Base-by-base conservation (phyloP, 768 basidiomycete species). In the Russula virescens region DNA sequence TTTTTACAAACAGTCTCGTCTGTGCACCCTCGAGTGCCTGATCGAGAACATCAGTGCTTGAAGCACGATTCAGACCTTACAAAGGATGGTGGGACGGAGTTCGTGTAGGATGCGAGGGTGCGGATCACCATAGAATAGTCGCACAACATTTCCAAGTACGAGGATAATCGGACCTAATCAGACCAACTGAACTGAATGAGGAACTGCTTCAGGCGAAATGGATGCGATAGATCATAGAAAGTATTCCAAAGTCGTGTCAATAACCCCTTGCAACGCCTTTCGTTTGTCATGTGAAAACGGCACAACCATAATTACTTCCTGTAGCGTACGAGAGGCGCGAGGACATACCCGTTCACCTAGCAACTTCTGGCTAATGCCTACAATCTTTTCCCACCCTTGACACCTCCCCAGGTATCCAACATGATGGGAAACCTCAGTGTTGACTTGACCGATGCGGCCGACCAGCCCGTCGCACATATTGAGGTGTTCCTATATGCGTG, bases 61-160 rank as follows among this genome's bases (percentile, higher is more conserved):
- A 3, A 99, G 79, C 21, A 99, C 92, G 0, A 92, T 97, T 78
- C 96, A 99, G 26, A 98, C 92, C 72, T 95, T 91, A 71, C 94
- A 95, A 1, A 99, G 83, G 0, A 86, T 86, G 1, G 88, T 87
- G 50, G 98, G 82, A 5, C 89, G 85, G 0, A 88, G 87, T 70
- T 98, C 96, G 68, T 98, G 95, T 2, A 98, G 81, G 65, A 99
- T 98, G 5, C 95, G 86, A 5, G 96, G 97, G 1, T 97, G 89
- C 1, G 98, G 83, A 66, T 95, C 93, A 72, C 98, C 97, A 71
- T 95, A 97, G 38, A 99, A 84, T 93, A 83, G 74, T 98, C 96
- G 68, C 94, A 98, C 0, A 98, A 80, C 3, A 81, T 87, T 76
- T 97, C 94, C 25, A 99, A 81, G 75, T 93, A 98, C 62, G 55